These are phyloP conservation scores for Gonium pectorale DNA, from an alignment of 139 green algal genomes.

Conservation along the genomic window DNA sequence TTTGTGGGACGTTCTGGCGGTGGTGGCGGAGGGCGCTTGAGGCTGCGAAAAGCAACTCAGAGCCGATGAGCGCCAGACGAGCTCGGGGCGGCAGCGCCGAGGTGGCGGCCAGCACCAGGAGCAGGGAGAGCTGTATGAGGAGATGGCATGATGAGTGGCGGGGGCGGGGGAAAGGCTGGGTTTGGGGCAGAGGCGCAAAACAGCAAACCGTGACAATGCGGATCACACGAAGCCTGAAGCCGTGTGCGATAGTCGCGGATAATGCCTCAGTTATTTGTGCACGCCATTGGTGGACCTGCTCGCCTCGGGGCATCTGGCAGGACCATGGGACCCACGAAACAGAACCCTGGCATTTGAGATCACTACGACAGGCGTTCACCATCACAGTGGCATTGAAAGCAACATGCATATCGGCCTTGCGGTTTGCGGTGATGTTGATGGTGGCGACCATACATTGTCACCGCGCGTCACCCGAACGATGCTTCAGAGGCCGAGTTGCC, in stretches of 20 bases:
- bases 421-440: neutral
- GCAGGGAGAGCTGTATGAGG: constrained; percentile 48
- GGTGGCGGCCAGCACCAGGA: constrained; percentile 25
- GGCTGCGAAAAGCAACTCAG: constrained; percentile 40
- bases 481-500: too few relatives aligned
- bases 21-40: constrained; percentile 14
- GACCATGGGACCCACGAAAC: too few relatives aligned
- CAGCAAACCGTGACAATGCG: neutral
- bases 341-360: too few relatives aligned
- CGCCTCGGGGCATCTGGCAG: neutral
- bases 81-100: constrained; percentile 30
- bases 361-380: too few relatives aligned
- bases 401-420: too few relatives aligned
- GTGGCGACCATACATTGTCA: neutral
- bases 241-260: neutral
- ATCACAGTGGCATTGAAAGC: too few relatives aligned
- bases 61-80: neutral
- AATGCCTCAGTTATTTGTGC: neutral
- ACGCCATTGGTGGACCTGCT: neutral
- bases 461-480: neutral
- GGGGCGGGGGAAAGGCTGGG: neutral
- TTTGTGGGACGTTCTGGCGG: neutral
- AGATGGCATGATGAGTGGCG: neutral
- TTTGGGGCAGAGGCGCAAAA: too few relatives aligned
- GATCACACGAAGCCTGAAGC: too few relatives aligned